phyloP scores from a whole-genome alignment of 1,284 basidiomycete species.

The Neolentinus lepideus region DNA sequence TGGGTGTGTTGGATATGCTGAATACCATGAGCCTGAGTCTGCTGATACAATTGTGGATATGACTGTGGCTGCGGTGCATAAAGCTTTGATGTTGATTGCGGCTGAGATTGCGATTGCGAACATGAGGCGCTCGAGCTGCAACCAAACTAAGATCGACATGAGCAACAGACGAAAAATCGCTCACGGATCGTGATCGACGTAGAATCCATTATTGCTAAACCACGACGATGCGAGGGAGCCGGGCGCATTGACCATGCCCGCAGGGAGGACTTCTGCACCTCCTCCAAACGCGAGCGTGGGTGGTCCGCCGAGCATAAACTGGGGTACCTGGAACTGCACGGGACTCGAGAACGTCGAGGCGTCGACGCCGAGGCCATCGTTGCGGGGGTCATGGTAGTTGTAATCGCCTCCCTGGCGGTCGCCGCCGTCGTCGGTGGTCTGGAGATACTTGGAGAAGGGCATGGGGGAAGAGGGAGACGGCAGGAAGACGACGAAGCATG shows the following conservation, averaged over 20 bases:
- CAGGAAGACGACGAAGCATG: too few species aligned
- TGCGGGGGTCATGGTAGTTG: background rate
- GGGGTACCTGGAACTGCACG: constrained; percentile 56
- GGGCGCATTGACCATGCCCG: constrained; percentile 31
- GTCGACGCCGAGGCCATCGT: background rate
- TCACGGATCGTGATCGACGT: constrained; percentile 14
- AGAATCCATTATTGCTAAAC: constrained; percentile 40
- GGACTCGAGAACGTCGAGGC: constrained; percentile 1
- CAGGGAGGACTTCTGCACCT: constrained; percentile 59
- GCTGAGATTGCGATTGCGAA: background rate
- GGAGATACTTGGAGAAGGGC: background rate
- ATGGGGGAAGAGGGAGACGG: background rate
- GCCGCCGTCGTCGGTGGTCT: background rate
- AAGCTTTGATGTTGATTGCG: background rate
- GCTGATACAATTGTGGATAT: too few species aligned
- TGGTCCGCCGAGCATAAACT: constrained; percentile 48
- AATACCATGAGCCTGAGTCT: background rate
- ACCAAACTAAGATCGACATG: constrained; percentile 5
- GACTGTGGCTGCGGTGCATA: too few species aligned
- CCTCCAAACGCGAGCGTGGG: constrained; percentile 62
- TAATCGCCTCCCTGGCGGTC: background rate
- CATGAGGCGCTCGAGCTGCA: background rate
- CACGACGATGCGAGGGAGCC: constrained; percentile 33
- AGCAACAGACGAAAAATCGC: constrained; percentile 10
- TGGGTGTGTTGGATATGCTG: background rate